phyloP scores from a whole-genome alignment of 129 eudicot species.

The Erigeron canadensis region DNA sequence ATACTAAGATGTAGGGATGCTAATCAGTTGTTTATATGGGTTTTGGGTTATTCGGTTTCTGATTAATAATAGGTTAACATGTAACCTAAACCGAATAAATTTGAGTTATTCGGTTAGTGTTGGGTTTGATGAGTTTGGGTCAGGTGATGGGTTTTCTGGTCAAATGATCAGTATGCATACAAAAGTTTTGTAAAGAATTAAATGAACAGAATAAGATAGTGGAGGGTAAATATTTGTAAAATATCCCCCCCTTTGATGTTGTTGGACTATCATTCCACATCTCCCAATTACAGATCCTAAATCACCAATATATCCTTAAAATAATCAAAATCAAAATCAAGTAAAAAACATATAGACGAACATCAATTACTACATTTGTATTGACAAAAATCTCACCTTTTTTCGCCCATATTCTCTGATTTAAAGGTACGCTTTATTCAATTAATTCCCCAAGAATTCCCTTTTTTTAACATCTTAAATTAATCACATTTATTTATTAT shows the following conservation, averaged over 20 bases:
- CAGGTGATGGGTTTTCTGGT: no score
- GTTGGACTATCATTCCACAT: slow-evolving; percentile 20
- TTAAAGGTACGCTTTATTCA: slow-evolving; percentile 29
- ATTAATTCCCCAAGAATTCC: slow-evolving; percentile 1
- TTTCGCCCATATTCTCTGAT: slow-evolving; percentile 27
- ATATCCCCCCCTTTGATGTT: slow-evolving; percentile 11
- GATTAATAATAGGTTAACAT: no score
- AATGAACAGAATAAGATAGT: background rate
- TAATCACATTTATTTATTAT: background rate
- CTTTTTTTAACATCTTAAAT: background rate
- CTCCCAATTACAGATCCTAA: slow-evolving; percentile 41
- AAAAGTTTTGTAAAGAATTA: background rate
- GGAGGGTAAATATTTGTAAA: background rate
- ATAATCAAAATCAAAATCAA: slow-evolving; percentile 16
- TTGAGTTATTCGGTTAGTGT: no score
- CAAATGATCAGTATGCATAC: no score
- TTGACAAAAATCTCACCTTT: background rate
- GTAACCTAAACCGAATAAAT: no score
- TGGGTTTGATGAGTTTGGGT: no score
- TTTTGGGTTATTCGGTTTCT: no score
- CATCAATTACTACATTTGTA: background rate
- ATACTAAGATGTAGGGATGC: no score
- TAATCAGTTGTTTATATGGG: no score
- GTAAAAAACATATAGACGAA: background rate
- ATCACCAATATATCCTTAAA: background rate